Conservation (phyloP, 495 filamentous ascomycete genomes). For the Aspergillus bridgeri region DNA sequence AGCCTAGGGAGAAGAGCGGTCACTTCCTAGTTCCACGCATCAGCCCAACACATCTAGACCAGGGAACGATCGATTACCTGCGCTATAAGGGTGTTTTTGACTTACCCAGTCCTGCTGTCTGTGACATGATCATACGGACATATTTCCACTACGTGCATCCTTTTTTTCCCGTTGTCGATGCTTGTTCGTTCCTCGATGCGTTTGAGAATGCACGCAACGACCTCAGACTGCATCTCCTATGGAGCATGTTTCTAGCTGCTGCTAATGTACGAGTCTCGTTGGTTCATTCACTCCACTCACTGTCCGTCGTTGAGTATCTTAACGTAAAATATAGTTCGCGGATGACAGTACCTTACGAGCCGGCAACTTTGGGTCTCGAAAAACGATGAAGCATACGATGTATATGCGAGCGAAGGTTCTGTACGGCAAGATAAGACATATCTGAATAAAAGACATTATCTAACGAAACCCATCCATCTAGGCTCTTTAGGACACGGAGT, state of each 20-base stretch:
- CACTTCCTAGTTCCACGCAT: too few species aligned
- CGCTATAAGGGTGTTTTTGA: too few species aligned
- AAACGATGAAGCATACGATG: slow-evolving; percentile 6
- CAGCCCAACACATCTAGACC: too few species aligned
- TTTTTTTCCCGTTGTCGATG: slow-evolving; percentile 2
- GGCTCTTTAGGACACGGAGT: slow-evolving; percentile 6
- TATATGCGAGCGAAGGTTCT: slow-evolving; percentile 3
- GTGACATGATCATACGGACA: too few species aligned
- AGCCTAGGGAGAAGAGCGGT: too few species aligned
- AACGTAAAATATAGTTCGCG: neutral
- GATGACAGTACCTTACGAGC: neutral
- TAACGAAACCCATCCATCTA: neutral
- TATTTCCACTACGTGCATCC: slow-evolving; percentile 9
- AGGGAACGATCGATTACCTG: too few species aligned
- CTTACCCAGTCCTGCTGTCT: too few species aligned
- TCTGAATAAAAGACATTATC: neutral
- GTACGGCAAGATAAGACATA: neutral
- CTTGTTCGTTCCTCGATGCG: neutral
- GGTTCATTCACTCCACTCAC: neutral
- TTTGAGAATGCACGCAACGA: neutral
- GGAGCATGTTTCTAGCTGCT: slow-evolving; percentile 8
- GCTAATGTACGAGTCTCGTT: neutral
- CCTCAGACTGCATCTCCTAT: slow-evolving; percentile 1
- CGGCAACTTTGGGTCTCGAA: neutral
- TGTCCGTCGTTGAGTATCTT: neutral